These are phyloP conservation scores for Mycena kentingensis DNA, from an alignment of 768 basidiomycete genomes.

Conservation along the genomic window DNA sequence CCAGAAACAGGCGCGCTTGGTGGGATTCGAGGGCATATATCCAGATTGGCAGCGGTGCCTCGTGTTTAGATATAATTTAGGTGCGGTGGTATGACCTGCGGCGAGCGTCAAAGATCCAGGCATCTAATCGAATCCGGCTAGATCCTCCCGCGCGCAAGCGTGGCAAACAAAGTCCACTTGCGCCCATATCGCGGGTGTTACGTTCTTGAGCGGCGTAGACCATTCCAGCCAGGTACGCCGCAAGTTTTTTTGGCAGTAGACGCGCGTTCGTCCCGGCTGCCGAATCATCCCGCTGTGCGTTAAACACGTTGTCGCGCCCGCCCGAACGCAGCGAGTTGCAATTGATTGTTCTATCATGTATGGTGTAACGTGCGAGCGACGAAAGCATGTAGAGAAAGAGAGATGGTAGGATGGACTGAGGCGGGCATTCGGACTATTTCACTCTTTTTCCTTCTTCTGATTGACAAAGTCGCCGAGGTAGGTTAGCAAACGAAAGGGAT, in stretches of 20 bases:
- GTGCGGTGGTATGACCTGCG: constrained; percentile 17
- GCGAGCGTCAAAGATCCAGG: not conserved
- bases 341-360: no score
- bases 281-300: no score
- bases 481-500: constrained; percentile 5
- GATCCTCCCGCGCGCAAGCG: not conserved
- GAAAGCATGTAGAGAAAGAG: constrained; percentile 1
- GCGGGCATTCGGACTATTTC: not conserved
- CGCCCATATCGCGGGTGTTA: constrained; percentile 11
- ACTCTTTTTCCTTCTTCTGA: no score
- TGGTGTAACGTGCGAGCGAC: not conserved
- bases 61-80: constrained; percentile 18
- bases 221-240: not conserved
- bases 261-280: constrained; percentile 41
- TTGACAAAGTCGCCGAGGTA: no score
- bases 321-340: no score
- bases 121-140: not conserved
- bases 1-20: not conserved
- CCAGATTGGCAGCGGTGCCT: constrained; percentile 17
- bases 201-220: not conserved
- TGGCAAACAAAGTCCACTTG: constrained; percentile 14
- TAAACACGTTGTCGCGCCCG: no score
- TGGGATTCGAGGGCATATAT: constrained; percentile 6
- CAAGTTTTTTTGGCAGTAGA: not conserved
- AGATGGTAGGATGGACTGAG: not conserved